These are phyloP conservation scores for slime mould (Dictyostelium discoideum) DNA, from an alignment of 78 protist species.

Conservation along the genomic window DNA sequence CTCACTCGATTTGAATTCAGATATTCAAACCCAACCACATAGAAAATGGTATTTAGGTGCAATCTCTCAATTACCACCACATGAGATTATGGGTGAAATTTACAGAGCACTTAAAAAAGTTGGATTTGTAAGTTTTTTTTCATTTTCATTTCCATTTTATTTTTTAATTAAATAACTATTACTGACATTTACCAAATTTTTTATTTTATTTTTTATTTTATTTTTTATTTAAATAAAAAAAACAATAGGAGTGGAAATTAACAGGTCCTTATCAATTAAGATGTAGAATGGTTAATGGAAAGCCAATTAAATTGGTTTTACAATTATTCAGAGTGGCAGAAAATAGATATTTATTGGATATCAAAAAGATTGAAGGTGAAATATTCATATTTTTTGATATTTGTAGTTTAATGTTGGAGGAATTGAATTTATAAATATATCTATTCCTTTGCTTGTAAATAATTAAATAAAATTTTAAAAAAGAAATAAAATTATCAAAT, in stretches of 20 bases:
- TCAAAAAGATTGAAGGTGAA: conserved; percentile 82
- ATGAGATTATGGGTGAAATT: conserved; percentile 80
- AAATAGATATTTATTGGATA: conserved; percentile 78
- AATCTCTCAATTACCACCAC: conserved; percentile 73
- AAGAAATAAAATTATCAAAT: background rate
- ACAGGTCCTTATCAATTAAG: conserved; percentile 84
- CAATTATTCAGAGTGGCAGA: conserved; percentile 79
- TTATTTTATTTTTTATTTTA: background rate
- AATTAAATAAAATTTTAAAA: background rate
- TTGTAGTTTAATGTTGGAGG: conserved; percentile 55
- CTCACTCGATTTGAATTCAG: background rate
- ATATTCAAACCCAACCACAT: background rate
- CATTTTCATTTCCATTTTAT: background rate
- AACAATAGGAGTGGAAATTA: conserved; percentile 74
- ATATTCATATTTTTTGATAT: conserved; percentile 78
- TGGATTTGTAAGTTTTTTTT: conserved; percentile 52
- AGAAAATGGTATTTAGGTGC: conserved; percentile 79
- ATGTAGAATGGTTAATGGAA: conserved; percentile 69
- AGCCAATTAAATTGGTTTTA: conserved; percentile 65
- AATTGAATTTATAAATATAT: conserved; percentile 31
- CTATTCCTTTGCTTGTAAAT: background rate
- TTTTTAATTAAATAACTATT: background rate
- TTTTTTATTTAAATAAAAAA: too few relatives aligned
- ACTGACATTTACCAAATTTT: background rate
- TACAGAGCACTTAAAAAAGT: conserved; percentile 67